Conservation (phyloP, 2,329 filamentous ascomycete species). For the Furcasterigmium furcatum region DNA sequence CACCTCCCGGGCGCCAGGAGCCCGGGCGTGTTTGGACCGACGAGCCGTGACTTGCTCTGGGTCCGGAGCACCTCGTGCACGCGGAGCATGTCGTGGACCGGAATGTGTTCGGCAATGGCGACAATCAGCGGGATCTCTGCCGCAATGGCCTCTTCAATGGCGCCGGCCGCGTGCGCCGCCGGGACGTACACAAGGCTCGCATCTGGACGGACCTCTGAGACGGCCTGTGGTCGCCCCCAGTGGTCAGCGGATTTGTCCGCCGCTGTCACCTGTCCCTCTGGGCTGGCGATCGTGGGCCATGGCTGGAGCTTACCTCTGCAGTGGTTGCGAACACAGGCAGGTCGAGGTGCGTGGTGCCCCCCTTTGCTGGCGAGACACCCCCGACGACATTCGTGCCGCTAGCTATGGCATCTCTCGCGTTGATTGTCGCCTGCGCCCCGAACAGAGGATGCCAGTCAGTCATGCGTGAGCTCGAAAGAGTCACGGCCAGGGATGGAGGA, state of each 20-base stretch:
- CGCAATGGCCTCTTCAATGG: constrained; percentile 73
- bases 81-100: constrained; percentile 73
- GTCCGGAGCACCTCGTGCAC: constrained; percentile 66
- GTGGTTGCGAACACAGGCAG: constrained; percentile 32
- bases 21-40: constrained; percentile 76
- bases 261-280: not conserved
- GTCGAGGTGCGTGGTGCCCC: constrained; percentile 24
- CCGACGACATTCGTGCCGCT: constrained; percentile 35
- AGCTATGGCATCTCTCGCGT: constrained; percentile 31
- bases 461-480: too few species aligned
- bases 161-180: constrained; percentile 60
- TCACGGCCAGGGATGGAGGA: too few species aligned
- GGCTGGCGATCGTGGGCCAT: not conserved
- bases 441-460: too few species aligned
- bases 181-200: constrained; percentile 74
- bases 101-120: constrained; percentile 77
- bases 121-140: constrained; percentile 76
- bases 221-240: constrained; percentile 24
- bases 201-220: constrained; percentile 47
- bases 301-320: constrained; percentile 26
- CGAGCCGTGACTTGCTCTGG: constrained; percentile 67
- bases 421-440: constrained; percentile 32
- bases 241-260: too few species aligned
- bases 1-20: constrained; percentile 75
- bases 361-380: constrained; percentile 33